Evolutionary conservation across 225 moss, liverwort and hornwort species (phyloP).

Genomic region (Sphagnum tenellum): DNA sequence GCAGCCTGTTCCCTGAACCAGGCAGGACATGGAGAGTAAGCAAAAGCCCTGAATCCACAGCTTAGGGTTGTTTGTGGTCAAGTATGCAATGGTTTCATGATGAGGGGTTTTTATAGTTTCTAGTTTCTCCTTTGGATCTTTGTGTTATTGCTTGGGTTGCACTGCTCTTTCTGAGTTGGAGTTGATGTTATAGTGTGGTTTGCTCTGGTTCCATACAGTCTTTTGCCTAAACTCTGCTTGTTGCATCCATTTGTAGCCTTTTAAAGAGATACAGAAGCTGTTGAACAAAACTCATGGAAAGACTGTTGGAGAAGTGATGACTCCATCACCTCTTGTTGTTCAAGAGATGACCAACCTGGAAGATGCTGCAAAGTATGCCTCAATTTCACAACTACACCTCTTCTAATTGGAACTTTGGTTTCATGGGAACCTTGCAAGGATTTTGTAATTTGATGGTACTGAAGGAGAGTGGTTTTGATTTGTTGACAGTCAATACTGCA

Average conservation of each 20-base stretch:
- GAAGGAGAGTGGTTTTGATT: neutral
- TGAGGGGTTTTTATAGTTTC: too few species aligned
- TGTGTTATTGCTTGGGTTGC: neutral
- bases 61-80: too few species aligned
- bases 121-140: too few species aligned
- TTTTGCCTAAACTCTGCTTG: too few species aligned
- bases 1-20: slow-evolving; percentile 42
- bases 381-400: neutral
- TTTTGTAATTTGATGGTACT: too few species aligned
- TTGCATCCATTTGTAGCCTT: slow-evolving; percentile 15
- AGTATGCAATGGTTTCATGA: too few species aligned
- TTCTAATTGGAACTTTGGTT: too few species aligned
- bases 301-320: slow-evolving; percentile 84
- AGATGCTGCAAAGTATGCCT: slow-evolving; percentile 58
- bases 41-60: neutral
- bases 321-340: slow-evolving; percentile 61
- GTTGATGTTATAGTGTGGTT: neutral
- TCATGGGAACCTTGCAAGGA: too few species aligned
- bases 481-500: too few species aligned
- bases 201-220: too few species aligned
- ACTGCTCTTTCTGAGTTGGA: neutral
- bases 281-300: slow-evolving; percentile 77
- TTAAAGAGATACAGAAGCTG: slow-evolving; percentile 74
- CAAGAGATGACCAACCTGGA: slow-evolving; percentile 69
- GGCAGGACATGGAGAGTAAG: slow-evolving; percentile 44